Percentiles rank a stretch among this genome's conserved stretches.
Evolutionary conservation across 1,139 yeast genomes (phyloP).

Genomic region (Diutina ranongensis): DNA sequence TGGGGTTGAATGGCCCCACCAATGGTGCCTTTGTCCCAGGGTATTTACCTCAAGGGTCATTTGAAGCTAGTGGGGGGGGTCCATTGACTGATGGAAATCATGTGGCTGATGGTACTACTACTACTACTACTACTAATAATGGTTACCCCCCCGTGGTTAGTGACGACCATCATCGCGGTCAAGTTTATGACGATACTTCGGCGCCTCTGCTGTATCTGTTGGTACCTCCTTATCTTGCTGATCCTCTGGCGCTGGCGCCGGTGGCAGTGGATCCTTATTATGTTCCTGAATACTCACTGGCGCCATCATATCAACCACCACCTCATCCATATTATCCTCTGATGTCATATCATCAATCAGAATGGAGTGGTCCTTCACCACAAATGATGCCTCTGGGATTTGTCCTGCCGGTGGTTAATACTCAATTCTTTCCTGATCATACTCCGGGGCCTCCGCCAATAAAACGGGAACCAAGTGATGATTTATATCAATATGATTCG

Average conservation of each 20-base stretch:
- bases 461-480: constrained; percentile 1
- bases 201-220: constrained; percentile 3
- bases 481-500: background rate
- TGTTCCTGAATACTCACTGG: background rate
- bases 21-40: background rate
- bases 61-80: too few relatives aligned
- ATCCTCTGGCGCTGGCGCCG: constrained; percentile 5
- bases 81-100: too few relatives aligned
- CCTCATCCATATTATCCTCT: background rate
- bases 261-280: background rate
- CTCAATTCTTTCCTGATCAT: background rate
- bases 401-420: background rate
- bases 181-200: background rate
- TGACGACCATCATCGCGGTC: background rate
- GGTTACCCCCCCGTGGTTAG: background rate
- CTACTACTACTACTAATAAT: too few relatives aligned
- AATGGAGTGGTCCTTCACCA: background rate
- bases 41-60: too few relatives aligned
- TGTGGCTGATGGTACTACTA: too few relatives aligned
- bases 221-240: background rate
- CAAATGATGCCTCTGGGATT: background rate
- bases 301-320: background rate
- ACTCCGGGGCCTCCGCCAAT: background rate
- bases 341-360: background rate
- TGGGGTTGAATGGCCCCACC: background rate